Conservation (phyloP, 208 protist genomes). For the Leishmania major region DNA sequence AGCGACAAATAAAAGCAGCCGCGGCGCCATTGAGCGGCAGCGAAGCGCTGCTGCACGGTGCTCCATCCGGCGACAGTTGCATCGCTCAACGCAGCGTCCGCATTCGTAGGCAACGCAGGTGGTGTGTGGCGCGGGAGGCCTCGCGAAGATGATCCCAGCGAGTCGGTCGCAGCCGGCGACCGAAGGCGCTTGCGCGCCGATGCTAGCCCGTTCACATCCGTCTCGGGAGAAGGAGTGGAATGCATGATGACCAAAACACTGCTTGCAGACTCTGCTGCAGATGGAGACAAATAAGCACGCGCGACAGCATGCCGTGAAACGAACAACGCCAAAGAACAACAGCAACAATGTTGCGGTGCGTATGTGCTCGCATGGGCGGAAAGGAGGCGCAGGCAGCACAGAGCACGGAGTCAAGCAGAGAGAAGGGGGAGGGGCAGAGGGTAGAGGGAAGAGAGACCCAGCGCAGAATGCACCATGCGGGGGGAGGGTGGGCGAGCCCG, state of each 20-base stretch:
- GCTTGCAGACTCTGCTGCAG: not conserved
- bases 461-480: not conserved
- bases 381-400: not conserved
- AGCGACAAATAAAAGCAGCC: slow-evolving; percentile 13
- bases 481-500: not conserved
- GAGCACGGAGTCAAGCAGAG: not conserved
- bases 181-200: slow-evolving; percentile 8
- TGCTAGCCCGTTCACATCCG: not conserved
- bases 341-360: not conserved
- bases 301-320: not conserved
- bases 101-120: not conserved
- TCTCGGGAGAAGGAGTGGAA: not conserved
- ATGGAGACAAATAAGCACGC: not conserved
- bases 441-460: not conserved
- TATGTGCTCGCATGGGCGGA: not conserved
- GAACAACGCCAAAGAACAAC: too few relatives aligned
- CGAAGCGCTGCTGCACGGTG: slow-evolving; percentile 4
- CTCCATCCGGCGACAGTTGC: not conserved
- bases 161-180: not conserved
- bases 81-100: too few relatives aligned
- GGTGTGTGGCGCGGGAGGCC: not conserved
- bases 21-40: slow-evolving; percentile 30
- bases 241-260: not conserved
- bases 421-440: not conserved
- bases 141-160: not conserved